Percentiles rank a stretch among this genome's conserved stretches.
Evolutionary conservation across 345 rosid species (phyloP).

Genomic region (Salix arbutifolia): DNA sequence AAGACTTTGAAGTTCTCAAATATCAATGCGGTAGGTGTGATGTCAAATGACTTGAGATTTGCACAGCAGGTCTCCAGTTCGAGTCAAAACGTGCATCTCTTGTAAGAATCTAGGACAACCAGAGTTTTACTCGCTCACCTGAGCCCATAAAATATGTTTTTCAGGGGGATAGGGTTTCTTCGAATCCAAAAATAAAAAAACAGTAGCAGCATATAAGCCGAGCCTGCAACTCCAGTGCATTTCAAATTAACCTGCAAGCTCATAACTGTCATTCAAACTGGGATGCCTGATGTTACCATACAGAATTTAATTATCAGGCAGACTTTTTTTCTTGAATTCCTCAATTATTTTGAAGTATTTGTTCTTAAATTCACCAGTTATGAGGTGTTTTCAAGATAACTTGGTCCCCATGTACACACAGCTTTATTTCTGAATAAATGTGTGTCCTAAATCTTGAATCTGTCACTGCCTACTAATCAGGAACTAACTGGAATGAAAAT

Average conservation of each 20-base stretch:
- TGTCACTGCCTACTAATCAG: neutral
- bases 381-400: neutral
- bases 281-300: neutral
- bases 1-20: neutral
- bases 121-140: too few relatives aligned
- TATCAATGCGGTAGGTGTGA: neutral
- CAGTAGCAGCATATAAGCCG: neutral
- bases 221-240: neutral
- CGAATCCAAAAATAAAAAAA: too few relatives aligned
- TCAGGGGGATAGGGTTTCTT: too few relatives aligned
- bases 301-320: neutral
- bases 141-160: too few relatives aligned
- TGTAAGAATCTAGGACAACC: too few relatives aligned
- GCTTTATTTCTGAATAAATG: neutral
- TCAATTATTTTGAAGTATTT: neutral
- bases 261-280: neutral
- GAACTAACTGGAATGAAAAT: neutral
- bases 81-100: too few relatives aligned
- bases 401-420: neutral
- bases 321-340: neutral
- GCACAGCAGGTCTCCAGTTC: too few relatives aligned
- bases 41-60: too few relatives aligned
- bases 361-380: neutral
- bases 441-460: neutral
- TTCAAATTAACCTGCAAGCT: constrained; percentile 7